Conservation (phyloP, 352 stramenopile species). For the Phytophthora meadii region DNA sequence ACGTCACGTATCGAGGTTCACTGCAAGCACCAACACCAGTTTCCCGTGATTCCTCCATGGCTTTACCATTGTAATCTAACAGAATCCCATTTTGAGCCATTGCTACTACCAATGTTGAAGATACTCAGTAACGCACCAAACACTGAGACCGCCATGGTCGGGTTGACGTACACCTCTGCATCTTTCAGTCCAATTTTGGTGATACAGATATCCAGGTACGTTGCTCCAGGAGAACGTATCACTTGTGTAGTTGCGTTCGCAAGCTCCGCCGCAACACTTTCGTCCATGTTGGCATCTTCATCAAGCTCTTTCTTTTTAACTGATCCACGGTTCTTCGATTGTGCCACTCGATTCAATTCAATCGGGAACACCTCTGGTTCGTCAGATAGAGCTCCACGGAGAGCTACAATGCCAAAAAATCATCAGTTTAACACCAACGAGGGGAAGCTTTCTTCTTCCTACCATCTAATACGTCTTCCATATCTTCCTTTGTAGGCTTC, state of each 20-base stretch:
- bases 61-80: slow-evolving; percentile 53
- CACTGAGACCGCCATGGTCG: slow-evolving; percentile 69
- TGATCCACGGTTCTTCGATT: slow-evolving; percentile 34
- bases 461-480: slow-evolving; percentile 68
- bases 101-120: not conserved
- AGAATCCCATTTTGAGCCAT: not conserved
- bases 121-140: slow-evolving; percentile 38
- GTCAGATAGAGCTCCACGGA: slow-evolving; percentile 44
- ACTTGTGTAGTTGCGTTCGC: slow-evolving; percentile 28
- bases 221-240: slow-evolving; percentile 34
- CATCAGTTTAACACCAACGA: not conserved
- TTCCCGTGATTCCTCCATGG: slow-evolving; percentile 65
- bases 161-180: slow-evolving; percentile 65
- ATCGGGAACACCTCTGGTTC: slow-evolving; percentile 53
- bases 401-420: slow-evolving; percentile 27
- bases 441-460: slow-evolving; percentile 2
- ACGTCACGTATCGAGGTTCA: slow-evolving; percentile 58
- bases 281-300: slow-evolving; percentile 30
- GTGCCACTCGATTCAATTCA: slow-evolving; percentile 19
- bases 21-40: slow-evolving; percentile 46
- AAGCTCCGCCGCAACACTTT: slow-evolving; percentile 24
- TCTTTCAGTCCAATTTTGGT: slow-evolving; percentile 73
- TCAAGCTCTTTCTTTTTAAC: slow-evolving; percentile 40
- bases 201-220: slow-evolving; percentile 64
- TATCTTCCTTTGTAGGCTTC: slow-evolving; percentile 74